Evolutionary conservation across 73 alveolate genomes (phyloP).

Genomic region (Durusdinium trenchii): DNA sequence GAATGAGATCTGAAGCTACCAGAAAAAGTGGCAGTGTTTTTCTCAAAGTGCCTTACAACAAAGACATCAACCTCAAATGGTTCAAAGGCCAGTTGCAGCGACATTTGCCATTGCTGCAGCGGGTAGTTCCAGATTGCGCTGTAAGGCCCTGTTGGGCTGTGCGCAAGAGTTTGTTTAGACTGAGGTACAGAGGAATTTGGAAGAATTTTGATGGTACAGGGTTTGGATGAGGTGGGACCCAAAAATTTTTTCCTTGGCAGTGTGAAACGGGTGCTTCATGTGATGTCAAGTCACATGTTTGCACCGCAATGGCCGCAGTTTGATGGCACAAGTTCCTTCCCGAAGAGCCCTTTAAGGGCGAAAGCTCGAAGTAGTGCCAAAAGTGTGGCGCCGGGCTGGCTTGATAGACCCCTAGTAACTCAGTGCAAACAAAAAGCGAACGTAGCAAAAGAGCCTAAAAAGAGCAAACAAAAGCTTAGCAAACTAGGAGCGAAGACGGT

Average conservation of each 20-base stretch:
- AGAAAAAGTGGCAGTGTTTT: background rate
- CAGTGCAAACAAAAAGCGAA: background rate
- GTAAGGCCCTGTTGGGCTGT: conserved; percentile 36
- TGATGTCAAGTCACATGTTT: background rate
- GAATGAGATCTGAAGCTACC: background rate
- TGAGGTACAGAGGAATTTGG: background rate
- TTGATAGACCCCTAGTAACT: background rate
- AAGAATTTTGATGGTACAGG: conserved; percentile 45
- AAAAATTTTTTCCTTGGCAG: conserved; percentile 32
- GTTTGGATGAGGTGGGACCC: conserved; percentile 66
- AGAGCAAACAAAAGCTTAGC: background rate
- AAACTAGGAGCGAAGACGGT: background rate
- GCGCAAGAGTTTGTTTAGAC: conserved; percentile 25
- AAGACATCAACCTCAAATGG: conserved; percentile 6
- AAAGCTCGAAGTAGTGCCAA: no score
- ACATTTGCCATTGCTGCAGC: conserved; percentile 34
- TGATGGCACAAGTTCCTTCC: conserved; percentile 2
- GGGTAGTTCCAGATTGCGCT: background rate
- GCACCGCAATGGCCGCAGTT: no score
- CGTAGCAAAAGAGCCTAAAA: background rate
- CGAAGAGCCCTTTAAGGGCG: conserved; percentile 32
- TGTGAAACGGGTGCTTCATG: conserved; percentile 2
- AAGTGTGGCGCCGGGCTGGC: background rate
- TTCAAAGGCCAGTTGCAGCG: conserved; percentile 4
- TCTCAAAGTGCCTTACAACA: conserved; percentile 52